These are phyloP conservation scores for Xylaria sp. DNA, from an alignment of 2,329 filamentous ascomycete species.

Conservation along the genomic window DNA sequence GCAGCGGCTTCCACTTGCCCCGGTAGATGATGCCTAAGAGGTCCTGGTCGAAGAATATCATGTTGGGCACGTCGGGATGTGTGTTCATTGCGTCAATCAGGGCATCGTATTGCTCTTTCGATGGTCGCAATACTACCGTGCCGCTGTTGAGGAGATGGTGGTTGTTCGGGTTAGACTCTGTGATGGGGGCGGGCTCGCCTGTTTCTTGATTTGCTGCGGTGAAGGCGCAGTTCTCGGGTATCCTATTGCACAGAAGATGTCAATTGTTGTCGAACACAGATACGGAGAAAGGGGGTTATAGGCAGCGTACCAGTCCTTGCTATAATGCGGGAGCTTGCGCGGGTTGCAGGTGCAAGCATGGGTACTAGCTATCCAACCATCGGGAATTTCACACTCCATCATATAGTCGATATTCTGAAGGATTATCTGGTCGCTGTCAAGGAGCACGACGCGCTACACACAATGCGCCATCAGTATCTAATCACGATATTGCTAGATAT, in stretches of 20 bases:
- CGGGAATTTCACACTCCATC: conserved; percentile 47
- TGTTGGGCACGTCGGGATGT: conserved; percentile 46
- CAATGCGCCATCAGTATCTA: conserved; percentile 24
- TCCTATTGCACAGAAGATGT: conserved; percentile 33
- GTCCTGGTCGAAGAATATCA: conserved; percentile 50
- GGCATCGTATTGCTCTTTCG: conserved; percentile 44
- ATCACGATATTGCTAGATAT: conserved; percentile 1
- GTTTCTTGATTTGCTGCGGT: conserved; percentile 48
- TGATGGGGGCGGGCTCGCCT: conserved; percentile 45
- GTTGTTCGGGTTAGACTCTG: conserved; percentile 44
- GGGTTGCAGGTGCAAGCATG: conserved; percentile 50
- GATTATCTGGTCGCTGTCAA: conserved; percentile 50
- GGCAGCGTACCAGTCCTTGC: conserved; percentile 47
- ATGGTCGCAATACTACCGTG: conserved; percentile 49
- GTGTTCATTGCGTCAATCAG: conserved; percentile 50
- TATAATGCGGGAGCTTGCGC: conserved; percentile 48
- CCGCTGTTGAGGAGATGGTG: conserved; percentile 52
- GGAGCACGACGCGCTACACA: conserved; percentile 47
- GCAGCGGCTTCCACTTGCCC: conserved; percentile 46
- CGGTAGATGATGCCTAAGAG: conserved; percentile 47
- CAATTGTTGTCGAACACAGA: not conserved
- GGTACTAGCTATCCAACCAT: conserved; percentile 49
- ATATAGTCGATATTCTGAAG: conserved; percentile 50
- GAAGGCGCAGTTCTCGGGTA: conserved; percentile 49
- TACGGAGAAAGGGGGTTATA: not conserved